phyloP scores from a whole-genome alignment of 192 early-diverging fungal species.

The Coemansia asiatica region DNA sequence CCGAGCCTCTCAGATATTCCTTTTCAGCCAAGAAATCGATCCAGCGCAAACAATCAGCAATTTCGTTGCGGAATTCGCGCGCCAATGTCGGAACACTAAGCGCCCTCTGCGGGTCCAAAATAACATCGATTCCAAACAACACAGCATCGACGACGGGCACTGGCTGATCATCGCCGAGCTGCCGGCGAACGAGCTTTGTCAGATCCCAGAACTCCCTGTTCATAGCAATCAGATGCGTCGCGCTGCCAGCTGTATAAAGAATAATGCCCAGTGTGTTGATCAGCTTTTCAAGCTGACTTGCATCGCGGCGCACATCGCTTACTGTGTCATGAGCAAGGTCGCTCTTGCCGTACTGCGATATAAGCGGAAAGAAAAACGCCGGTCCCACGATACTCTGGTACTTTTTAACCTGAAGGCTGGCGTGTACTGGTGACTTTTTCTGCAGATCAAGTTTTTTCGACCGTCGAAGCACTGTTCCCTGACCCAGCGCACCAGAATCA shows the following conservation, averaged over 20 bases:
- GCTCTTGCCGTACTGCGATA: slow-evolving; percentile 43
- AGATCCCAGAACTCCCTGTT: slow-evolving; percentile 49
- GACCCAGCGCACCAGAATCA: slow-evolving; percentile 1
- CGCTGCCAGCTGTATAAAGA: slow-evolving; percentile 28
- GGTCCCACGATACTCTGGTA: slow-evolving; percentile 35
- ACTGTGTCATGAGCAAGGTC: slow-evolving; percentile 24
- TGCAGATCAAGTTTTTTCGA: slow-evolving; percentile 43
- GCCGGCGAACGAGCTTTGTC: slow-evolving; percentile 22
- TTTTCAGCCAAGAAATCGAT: slow-evolving; percentile 23
- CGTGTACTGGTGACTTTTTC: no score
- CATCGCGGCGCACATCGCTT: slow-evolving; percentile 33
- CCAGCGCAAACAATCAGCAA: slow-evolving; percentile 33
- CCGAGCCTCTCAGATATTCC: slow-evolving; percentile 9
- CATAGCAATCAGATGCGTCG: slow-evolving; percentile 43
- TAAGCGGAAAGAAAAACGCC: slow-evolving; percentile 47
- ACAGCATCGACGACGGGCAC: slow-evolving; percentile 42
- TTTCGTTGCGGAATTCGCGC: slow-evolving; percentile 38
- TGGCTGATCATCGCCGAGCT: slow-evolving; percentile 13
- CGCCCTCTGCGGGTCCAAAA: slow-evolving; percentile 31
- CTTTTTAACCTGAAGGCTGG: no score
- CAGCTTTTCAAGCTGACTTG: slow-evolving; percentile 28
- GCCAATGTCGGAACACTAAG: slow-evolving; percentile 41
- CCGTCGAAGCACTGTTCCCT: slow-evolving; percentile 37
- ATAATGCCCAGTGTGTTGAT: slow-evolving; percentile 46
- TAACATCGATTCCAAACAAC: slow-evolving; percentile 49